These are phyloP conservation scores for Daldinia sp. DNA, from an alignment of 2,329 filamentous ascomycete species.

Conservation along the genomic window DNA sequence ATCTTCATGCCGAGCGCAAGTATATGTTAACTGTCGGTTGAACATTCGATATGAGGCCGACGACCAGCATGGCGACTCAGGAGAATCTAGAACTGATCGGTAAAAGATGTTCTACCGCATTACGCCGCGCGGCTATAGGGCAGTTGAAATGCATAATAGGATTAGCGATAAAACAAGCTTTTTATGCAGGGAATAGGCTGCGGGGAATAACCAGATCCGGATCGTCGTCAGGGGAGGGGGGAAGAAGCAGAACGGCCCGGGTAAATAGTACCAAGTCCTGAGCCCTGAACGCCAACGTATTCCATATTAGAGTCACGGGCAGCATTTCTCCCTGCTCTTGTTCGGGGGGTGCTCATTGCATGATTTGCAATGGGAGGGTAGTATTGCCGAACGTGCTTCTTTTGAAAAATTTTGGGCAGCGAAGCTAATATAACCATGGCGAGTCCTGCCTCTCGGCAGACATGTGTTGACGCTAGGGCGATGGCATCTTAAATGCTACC, in stretches of 20 bases:
- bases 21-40: constrained; percentile 6
- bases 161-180: constrained; percentile 26
- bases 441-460: constrained; percentile 18
- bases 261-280: constrained; percentile 34
- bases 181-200: constrained; percentile 18
- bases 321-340: constrained; percentile 22
- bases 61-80: constrained; percentile 10
- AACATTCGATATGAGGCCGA: constrained; percentile 22
- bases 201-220: constrained; percentile 32
- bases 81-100: constrained; percentile 20
- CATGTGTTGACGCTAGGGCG: constrained; percentile 1
- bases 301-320: constrained; percentile 19
- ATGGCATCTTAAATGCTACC: constrained; percentile 21
- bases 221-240: constrained; percentile 28
- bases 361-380: constrained; percentile 8
- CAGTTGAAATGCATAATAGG: constrained; percentile 10
- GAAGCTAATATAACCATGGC: constrained; percentile 19
- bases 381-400: constrained; percentile 14
- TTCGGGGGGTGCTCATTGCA: not conserved
- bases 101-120: constrained; percentile 11
- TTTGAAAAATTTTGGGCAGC: not conserved
- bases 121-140: constrained; percentile 30
- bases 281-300: constrained; percentile 11
- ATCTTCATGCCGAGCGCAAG: constrained; percentile 4
- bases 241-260: constrained; percentile 31